Base-by-base conservation (phyloP, 73 alveolate species). In the Effrenium voratum region DNA sequence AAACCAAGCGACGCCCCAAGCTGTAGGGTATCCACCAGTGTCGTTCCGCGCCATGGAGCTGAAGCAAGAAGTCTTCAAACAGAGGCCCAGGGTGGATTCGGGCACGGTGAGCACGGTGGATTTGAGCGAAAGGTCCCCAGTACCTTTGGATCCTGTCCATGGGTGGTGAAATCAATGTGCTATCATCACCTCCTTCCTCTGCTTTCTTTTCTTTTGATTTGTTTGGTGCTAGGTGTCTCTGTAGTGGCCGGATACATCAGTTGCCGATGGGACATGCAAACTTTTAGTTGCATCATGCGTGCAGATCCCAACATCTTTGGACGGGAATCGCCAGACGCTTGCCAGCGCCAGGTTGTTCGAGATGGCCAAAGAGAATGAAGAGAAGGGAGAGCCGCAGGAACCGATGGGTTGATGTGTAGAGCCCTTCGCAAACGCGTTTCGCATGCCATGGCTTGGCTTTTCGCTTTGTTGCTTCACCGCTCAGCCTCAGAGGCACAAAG, bases 21-120 rank as follows among this genome's bases (percentile, higher is more conserved):
- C 30, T 55, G 12, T 55, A 22, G 12, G 12, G 30, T 55, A 15
- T 22, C 68, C 68, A 22, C 22, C 22, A 15, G 30, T 55, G 68
- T 12, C 68, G 22, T 15, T 30, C 72, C 28, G n/a, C 28, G 83
- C 83, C 5, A 73, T 73, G 83, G 83, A 70, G 5, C 32, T 81
- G 91, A 46, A 70, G 72, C 72, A 81, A 34, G 91, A 81, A 81
- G 91, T 81, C 36, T 81, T 81, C 91, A 81, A 81, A n/a, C 91
- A 81, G 46, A 81, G 91, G 91, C 91, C 30, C 30, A n/a, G 13
- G 12, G 22, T 60, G 40, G 30, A 16, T 52, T 12, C 26, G 26
- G 19, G 63, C 41, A 60, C n/a, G n/a, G 34, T 16, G 30, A 26
- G 75, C 75, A 26, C 30, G 28, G 19, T 52, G 66, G 19, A 52